These are phyloP conservation scores for Leccinum rimulosum DNA, from an alignment of 768 basidiomycete species.

Conservation along the genomic window DNA sequence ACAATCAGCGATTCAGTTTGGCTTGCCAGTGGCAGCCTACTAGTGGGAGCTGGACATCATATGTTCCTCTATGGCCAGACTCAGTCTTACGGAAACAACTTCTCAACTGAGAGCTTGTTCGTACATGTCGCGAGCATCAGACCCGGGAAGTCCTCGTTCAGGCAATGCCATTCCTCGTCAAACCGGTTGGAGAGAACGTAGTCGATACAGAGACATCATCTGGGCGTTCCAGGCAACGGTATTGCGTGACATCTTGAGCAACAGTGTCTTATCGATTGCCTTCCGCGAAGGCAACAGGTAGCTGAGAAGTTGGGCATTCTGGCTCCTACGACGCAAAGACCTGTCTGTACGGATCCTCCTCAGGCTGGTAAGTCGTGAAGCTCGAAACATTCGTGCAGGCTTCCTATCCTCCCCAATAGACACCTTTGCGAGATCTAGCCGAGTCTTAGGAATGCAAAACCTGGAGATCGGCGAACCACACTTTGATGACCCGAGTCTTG, in stretches of 20 bases:
- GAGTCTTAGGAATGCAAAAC: conserved; percentile 50
- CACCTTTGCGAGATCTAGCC: conserved; percentile 74
- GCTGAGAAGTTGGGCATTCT: conserved; percentile 95
- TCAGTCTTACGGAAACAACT: conserved; percentile 16
- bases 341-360: conserved; percentile 85
- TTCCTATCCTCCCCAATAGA: conserved; percentile 39
- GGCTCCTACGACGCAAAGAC: conserved; percentile 86
- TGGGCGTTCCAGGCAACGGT: conserved; percentile 99
- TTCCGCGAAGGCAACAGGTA: conserved; percentile 88
- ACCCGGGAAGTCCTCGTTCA: conserved; percentile 45
- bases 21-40: conserved; percentile 78
- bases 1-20: conserved; percentile 89
- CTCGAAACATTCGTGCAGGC: neutral
- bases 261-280: conserved; percentile 77
- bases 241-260: conserved; percentile 64
- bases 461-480: conserved; percentile 77
- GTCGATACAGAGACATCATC: conserved; percentile 90
- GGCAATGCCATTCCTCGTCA: conserved; percentile 40
- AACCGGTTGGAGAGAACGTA: conserved; percentile 65
- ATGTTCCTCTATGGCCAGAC: conserved; percentile 74
- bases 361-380: conserved; percentile 58
- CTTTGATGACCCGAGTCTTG: conserved; percentile 93
- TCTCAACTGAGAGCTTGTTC: conserved; percentile 56
- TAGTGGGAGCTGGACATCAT: conserved; percentile 81
- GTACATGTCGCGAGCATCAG: conserved; percentile 73